phyloP scores from a whole-genome alignment of 2,329 filamentous ascomycete species.

The Zasmidium cellare region DNA sequence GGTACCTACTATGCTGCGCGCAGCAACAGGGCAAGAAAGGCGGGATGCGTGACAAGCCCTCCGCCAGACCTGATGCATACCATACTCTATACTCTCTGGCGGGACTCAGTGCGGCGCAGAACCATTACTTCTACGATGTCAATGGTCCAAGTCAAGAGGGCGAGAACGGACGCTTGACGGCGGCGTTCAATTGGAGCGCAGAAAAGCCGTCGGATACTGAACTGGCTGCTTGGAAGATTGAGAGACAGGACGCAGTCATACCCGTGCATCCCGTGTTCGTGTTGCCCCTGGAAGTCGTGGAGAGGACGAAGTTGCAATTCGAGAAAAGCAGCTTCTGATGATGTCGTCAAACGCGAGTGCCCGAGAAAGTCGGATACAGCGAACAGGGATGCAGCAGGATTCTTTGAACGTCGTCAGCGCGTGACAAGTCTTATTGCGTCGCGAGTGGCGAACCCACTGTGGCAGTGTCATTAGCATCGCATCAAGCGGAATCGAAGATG shows the following conservation, averaged over 20 bases:
- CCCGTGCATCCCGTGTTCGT: conserved; percentile 82
- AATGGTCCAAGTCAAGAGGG: conserved; percentile 15
- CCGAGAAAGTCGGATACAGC: too few species aligned
- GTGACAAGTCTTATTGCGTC: background rate
- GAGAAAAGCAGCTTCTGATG: conserved; percentile 19
- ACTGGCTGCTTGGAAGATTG: conserved; percentile 60
- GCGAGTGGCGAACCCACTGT: background rate
- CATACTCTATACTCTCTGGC: conserved; percentile 91
- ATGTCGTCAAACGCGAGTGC: too few species aligned
- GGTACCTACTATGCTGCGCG: conserved; percentile 88
- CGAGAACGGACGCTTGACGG: conserved; percentile 32
- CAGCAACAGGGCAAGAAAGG: conserved; percentile 69
- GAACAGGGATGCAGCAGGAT: background rate
- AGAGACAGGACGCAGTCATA: conserved; percentile 67
- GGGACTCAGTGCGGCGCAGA: conserved; percentile 79
- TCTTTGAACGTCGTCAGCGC: background rate
- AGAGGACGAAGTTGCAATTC: conserved; percentile 38
- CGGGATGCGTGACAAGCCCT: conserved; percentile 90
- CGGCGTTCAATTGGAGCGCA: conserved; percentile 47
- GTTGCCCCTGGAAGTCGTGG: conserved; percentile 70
- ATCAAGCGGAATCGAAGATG: background rate
- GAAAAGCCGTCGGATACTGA: conserved; percentile 51
- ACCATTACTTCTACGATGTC: conserved; percentile 54
- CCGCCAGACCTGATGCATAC: conserved; percentile 85
- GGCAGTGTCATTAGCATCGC: background rate